Evolutionary conservation across 228 moss, liverwort and hornwort genomes (phyloP), one percentile per base, ranked within the genome.

Genomic region (Sphagnum fallax): DNA sequence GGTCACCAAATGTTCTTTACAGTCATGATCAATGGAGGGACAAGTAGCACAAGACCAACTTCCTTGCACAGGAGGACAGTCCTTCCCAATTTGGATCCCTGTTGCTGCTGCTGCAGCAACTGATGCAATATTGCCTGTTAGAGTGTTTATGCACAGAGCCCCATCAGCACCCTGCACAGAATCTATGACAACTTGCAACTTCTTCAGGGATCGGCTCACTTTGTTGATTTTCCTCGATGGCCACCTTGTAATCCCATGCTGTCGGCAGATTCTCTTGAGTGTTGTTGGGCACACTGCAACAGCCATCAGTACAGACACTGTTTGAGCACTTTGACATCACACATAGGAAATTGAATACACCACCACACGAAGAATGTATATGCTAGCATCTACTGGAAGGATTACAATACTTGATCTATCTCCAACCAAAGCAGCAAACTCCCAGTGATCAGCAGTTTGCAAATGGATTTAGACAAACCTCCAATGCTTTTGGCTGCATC

Each of bases 161-260:
- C 97, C 97, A 73, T 98, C 97, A 6, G 97, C 93, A 62, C 97
- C 90, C 76, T 98, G 97, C 68, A 98, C 97, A 13, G 97, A 98
- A 68, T 93, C 93, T 52, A 93, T 93, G 47, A 98, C 97, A 47
- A 93, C 97, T 72, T 98, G 97, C 51, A 98, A 65, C 75, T 98
- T 98, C 66, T 98, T 93, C 80, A 98, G 76, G 5, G 97, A 98
- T 11, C 97, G 86, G 78, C 97, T 98, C 16, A 98, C 97, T 76
- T 98, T 98, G 73, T 98, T 98, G 64, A 98, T 98, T 75, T 98
- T 98, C 6, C 97, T 90, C 32, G 94, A 98, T 5, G 98, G 98
- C 98, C 98, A 98, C 77, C 98, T 71, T 53, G 94, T 92, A 68
- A 98, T 98, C 8, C 98, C 98, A 69, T 98, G 94, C 77, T 98